Evolutionary conservation across 148 eudicot genomes (phyloP).

Genomic region (Rhododendron molle): DNA sequence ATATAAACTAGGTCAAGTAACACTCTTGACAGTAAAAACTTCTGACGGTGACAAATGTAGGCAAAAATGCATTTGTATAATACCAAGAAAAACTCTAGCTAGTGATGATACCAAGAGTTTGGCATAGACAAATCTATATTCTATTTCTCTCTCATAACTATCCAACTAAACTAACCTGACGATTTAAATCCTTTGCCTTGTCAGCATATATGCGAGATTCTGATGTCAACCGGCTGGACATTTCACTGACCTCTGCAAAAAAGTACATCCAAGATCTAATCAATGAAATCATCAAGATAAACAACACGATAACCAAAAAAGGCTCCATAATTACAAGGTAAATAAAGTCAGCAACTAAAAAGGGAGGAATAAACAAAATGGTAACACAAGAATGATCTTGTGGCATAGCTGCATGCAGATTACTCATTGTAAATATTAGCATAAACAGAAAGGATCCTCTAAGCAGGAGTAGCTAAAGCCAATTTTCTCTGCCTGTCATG

Average conservation of each 20-base stretch:
- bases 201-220: constrained; percentile 97
- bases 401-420: background rate
- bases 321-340: no score
- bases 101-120: background rate
- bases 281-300: constrained; percentile 3
- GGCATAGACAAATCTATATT: background rate
- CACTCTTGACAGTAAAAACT: background rate
- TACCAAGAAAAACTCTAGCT: background rate
- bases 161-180: constrained; percentile 61
- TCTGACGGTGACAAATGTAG: background rate
- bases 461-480: background rate
- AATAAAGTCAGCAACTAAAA: background rate
- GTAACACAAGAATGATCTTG: background rate
- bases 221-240: constrained; percentile 94
- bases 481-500: background rate
- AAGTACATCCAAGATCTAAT: background rate
- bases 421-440: background rate
- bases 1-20: background rate
- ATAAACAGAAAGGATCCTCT: background rate
- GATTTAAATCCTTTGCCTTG: constrained; percentile 83
- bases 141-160: background rate
- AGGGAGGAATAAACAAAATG: background rate
- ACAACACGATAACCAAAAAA: background rate
- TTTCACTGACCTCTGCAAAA: constrained; percentile 93
- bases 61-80: background rate